Percentiles rank a stretch among this genome's conserved stretches.
phyloP scores from a whole-genome alignment of 2,329 filamentous ascomycete species.

The Phoma sp. region DNA sequence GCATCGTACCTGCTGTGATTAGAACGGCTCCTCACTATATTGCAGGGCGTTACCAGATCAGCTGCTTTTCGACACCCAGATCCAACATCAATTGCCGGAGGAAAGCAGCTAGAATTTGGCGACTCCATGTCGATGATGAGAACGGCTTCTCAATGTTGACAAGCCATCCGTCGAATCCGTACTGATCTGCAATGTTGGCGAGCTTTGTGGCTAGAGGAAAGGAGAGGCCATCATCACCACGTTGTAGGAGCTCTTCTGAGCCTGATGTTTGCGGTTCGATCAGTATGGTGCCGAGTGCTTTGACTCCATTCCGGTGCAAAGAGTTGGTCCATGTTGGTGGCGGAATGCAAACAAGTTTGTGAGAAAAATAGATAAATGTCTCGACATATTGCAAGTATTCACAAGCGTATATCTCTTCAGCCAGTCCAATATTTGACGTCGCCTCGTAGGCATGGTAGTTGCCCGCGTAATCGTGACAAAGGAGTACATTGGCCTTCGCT shows the following conservation, averaged over 20 bases:
- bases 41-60: conserved; percentile 49
- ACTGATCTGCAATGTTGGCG: conserved; percentile 47
- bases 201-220: conserved; percentile 49
- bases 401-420: conserved; percentile 47
- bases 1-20: conserved; percentile 52
- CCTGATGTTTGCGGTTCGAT: conserved; percentile 50
- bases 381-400: conserved; percentile 54
- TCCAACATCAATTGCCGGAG: conserved; percentile 45
- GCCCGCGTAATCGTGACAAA: conserved; percentile 51
- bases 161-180: conserved; percentile 57
- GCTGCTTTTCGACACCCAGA: conserved; percentile 34
- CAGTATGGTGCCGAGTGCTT: conserved; percentile 52
- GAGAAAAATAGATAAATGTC: conserved; percentile 56
- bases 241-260: conserved; percentile 38
- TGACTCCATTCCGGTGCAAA: conserved; percentile 55
- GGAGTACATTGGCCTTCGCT: conserved; percentile 33
- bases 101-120: conserved; percentile 43
- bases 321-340: conserved; percentile 55
- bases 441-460: conserved; percentile 55
- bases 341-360: conserved; percentile 54
- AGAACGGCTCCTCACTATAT: not conserved
- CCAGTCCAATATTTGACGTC: conserved; percentile 37
- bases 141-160: conserved; percentile 56
- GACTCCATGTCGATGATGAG: conserved; percentile 39
- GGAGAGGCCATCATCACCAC: conserved; percentile 15